phyloP scores from a whole-genome alignment of 1,284 basidiomycete genomes.

The Cutaneotrichosporon sp. region DNA sequence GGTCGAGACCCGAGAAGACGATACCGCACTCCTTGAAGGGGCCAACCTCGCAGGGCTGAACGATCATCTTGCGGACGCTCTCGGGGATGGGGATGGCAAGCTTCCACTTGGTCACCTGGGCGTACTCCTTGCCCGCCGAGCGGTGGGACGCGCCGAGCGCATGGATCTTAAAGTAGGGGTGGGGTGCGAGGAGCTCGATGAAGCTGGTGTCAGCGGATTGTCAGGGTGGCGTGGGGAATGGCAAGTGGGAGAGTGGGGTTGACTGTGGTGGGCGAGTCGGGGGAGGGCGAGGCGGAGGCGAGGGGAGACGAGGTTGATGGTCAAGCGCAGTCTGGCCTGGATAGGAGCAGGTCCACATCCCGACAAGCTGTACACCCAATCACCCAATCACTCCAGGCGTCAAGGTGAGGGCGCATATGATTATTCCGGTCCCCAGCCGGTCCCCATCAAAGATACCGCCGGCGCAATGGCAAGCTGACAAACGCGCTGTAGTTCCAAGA shows the following conservation, averaged over 20 bases:
- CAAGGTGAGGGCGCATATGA: too few species aligned
- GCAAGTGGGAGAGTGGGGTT: not conserved
- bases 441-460: too few species aligned
- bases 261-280: not conserved
- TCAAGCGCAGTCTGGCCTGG: not conserved
- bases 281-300: too few species aligned
- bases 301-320: too few species aligned
- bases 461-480: too few species aligned
- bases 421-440: too few species aligned
- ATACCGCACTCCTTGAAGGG: slow-evolving; percentile 79
- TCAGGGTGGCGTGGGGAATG: not conserved
- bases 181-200: slow-evolving; percentile 79
- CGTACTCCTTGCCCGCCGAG: slow-evolving; percentile 84
- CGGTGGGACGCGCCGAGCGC: slow-evolving; percentile 85
- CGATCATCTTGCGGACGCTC: slow-evolving; percentile 65
- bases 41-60: slow-evolving; percentile 75
- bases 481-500: not conserved
- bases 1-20: slow-evolving; percentile 93
- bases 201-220: slow-evolving; percentile 56
- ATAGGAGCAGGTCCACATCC: too few species aligned
- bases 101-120: slow-evolving; percentile 84
- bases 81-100: slow-evolving; percentile 75
- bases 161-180: slow-evolving; percentile 88
- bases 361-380: not conserved
- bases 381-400: too few species aligned